phyloP scores from a whole-genome alignment of 129 eudicot species.

The Cynara cardunculus region DNA sequence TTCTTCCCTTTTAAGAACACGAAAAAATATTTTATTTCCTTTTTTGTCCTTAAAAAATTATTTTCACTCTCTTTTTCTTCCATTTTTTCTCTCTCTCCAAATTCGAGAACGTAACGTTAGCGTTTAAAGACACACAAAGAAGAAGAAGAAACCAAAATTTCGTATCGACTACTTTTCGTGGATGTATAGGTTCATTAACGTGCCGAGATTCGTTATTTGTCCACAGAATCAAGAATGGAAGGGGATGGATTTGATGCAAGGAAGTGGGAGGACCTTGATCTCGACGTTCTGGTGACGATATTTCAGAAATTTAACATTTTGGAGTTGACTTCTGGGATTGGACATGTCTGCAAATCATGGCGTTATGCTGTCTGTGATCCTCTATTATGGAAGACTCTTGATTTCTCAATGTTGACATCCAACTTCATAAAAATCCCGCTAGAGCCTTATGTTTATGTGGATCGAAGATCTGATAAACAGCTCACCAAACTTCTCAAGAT shows the following conservation, averaged over 20 bases:
- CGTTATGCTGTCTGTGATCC: constrained; percentile 48
- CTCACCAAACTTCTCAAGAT: constrained; percentile 43
- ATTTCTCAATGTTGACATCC: constrained; percentile 39
- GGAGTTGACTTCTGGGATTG: constrained; percentile 50
- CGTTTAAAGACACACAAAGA: background rate
- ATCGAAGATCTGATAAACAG: constrained; percentile 36
- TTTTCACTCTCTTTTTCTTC: too few relatives aligned
- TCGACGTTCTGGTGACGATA: constrained; percentile 47
- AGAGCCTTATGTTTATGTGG: constrained; percentile 16
- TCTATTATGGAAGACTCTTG: constrained; percentile 46
- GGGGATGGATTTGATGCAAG: constrained; percentile 16
- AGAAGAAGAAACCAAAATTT: background rate
- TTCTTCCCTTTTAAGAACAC: too few relatives aligned
- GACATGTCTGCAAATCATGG: constrained; percentile 50
- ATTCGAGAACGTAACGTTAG: too few relatives aligned
- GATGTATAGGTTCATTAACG: constrained; percentile 12
- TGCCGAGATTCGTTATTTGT: background rate
- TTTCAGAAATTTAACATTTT: constrained; percentile 36
- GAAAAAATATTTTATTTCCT: too few relatives aligned
- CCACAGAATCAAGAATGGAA: constrained; percentile 36
- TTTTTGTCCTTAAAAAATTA: too few relatives aligned
- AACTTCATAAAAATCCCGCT: constrained; percentile 42
- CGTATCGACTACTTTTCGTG: background rate
- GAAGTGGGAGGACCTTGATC: constrained; percentile 60
- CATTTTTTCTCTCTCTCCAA: too few relatives aligned